Percentiles rank a stretch among this genome's conserved stretches.
phyloP scores from a whole-genome alignment of 148 eudicot genomes.

The Fagopyrum esculentum region DNA sequence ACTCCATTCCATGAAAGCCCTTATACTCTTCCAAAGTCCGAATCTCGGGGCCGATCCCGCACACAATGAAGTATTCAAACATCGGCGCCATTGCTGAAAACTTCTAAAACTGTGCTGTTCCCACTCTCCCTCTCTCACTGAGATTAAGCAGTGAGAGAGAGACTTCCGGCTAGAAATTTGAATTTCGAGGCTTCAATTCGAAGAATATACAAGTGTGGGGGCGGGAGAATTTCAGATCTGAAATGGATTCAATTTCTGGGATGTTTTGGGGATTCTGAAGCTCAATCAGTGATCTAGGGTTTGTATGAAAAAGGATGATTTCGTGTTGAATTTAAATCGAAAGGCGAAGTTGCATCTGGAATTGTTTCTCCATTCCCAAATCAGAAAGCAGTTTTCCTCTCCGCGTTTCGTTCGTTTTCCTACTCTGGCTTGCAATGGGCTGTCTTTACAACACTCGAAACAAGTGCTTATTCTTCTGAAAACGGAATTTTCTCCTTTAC shows the following conservation, averaged over 20 bases:
- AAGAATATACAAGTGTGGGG: background rate
- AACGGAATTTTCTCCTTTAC: no score
- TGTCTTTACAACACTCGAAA: background rate
- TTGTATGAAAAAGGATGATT: background rate
- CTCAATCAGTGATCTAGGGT: background rate
- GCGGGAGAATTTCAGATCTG: conserved; percentile 2
- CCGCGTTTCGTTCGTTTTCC: conserved; percentile 4
- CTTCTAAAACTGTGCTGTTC: background rate
- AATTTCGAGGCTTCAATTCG: background rate
- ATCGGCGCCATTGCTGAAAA: conserved; percentile 43
- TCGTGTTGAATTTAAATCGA: background rate
- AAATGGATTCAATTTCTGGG: background rate
- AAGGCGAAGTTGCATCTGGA: conserved; percentile 5
- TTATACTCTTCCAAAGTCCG: conserved; percentile 59
- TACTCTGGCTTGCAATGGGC: background rate
- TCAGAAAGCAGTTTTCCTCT: background rate
- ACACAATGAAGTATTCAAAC: conserved; percentile 87
- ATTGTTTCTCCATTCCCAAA: background rate
- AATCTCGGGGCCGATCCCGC: conserved; percentile 85
- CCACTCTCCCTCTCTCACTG: conserved; percentile 17
- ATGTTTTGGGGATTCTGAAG: background rate
- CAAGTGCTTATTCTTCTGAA: no score
- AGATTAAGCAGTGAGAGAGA: conserved; percentile 14
- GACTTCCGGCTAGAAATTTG: background rate
- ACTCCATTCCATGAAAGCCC: conserved; percentile 60